Base-by-base conservation (phyloP, 2,329 filamentous ascomycete species). In the Exserohilum rostratum region DNA sequence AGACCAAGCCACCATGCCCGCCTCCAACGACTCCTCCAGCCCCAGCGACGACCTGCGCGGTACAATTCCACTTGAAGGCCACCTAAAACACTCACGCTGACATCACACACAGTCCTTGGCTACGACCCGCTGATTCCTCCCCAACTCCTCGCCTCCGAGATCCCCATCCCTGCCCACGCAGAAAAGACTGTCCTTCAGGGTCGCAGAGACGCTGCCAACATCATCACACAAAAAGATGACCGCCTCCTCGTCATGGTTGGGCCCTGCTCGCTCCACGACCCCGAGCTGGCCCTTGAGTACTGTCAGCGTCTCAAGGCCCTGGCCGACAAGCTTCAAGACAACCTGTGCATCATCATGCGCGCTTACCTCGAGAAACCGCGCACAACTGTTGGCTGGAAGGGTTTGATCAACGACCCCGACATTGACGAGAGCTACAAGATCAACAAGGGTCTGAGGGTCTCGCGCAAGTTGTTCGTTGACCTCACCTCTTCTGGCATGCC, bases 341-440 rank as follows among this genome's bases (percentile, higher is more conserved):
- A 98, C 74, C 84, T 99, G 42, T 88, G 88, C 76, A 90, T 99
- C 75, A 88, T 99, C 71, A 99, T 99, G 95, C 91, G 95, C 68
- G 92, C 93, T 73, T 99, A 99, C 85, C 89, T 99, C 46, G 95
- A 99, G 83, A 99, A 99, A 84, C 95, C 95, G 37, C 89, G 95
- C 58, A 99, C 95, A 45, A 99, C 95, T 0, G 93, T 99, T 45
- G 95, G 95, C 74, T 99, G 95, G 95, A 99, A 99, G 81, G 95
- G 95, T 47, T 83, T 99, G 76, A 97, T 99, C 84, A 99, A 99
- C 79, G 95, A 99, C 77, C 95, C 95, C 2, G 93, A 98, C 71
- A 96, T 99, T 75, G 91, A 99, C 77, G 89, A 95, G 76, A 95
- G 89, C 72, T 99, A 90, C 88, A 87, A 96, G 81, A 99, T 99